These are phyloP conservation scores for Penicillium griseofulvum DNA, from an alignment of 2,329 filamentous ascomycete genomes.

Conservation along the genomic window DNA sequence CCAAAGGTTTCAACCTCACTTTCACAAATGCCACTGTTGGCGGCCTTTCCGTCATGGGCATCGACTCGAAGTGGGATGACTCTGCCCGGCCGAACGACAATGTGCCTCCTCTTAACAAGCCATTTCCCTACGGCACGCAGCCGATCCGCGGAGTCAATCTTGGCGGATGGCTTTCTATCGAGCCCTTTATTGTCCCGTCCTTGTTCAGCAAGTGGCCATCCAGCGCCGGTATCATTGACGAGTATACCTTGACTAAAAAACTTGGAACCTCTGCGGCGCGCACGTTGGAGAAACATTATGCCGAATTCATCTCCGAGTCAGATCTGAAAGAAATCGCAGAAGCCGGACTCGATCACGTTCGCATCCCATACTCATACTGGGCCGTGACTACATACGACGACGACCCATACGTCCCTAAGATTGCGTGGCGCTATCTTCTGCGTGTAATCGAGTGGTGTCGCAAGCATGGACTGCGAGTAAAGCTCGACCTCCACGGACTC, in stretches of 20 bases:
- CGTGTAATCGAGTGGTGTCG: slow-evolving; percentile 91
- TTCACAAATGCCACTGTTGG: slow-evolving; percentile 85
- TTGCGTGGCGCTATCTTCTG: slow-evolving; percentile 89
- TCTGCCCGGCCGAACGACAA: slow-evolving; percentile 72
- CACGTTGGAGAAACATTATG: slow-evolving; percentile 86
- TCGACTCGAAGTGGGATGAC: slow-evolving; percentile 84
- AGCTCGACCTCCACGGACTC: slow-evolving; percentile 87
- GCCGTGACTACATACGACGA: slow-evolving; percentile 78
- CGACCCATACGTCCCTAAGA: slow-evolving; percentile 83
- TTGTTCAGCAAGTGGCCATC: slow-evolving; percentile 69
- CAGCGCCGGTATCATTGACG: slow-evolving; percentile 71
- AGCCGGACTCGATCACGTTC: slow-evolving; percentile 93
- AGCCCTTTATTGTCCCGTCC: slow-evolving; percentile 94
- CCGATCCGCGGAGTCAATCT: slow-evolving; percentile 89
- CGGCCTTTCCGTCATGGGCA: slow-evolving; percentile 84
- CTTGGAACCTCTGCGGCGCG: slow-evolving; percentile 66
- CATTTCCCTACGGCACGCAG: slow-evolving; percentile 73
- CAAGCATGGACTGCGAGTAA: slow-evolving; percentile 86
- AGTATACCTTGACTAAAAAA: slow-evolving; percentile 73
- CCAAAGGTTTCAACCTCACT: slow-evolving; percentile 86
- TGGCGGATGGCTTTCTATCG: slow-evolving; percentile 89
- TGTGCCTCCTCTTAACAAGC: slow-evolving; percentile 71
- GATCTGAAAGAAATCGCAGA: slow-evolving; percentile 81
- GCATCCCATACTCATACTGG: slow-evolving; percentile 96
- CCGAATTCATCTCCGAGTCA: slow-evolving; percentile 78